A percentile compares a stretch with the other conserved stretches of the same genome.
phyloP scores from a whole-genome alignment of 2,329 filamentous ascomycete genomes.

The Botryosphaeria agaves region DNA sequence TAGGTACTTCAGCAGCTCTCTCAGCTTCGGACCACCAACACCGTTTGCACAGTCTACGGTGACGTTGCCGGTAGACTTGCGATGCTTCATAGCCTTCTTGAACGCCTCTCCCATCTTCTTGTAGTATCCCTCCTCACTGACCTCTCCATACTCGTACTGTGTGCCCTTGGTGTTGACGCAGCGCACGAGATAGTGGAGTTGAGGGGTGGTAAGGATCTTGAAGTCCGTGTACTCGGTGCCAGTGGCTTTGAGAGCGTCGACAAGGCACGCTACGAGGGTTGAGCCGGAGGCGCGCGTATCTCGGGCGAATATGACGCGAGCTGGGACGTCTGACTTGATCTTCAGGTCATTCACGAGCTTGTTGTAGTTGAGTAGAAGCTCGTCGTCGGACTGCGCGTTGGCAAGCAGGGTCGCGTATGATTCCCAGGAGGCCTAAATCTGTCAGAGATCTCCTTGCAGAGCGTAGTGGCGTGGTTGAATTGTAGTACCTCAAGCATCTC shows the following conservation, averaged over 20 bases:
- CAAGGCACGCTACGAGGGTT: constrained; percentile 60
- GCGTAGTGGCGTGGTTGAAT: not conserved
- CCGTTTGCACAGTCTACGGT: constrained; percentile 94
- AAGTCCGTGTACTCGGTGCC: constrained; percentile 63
- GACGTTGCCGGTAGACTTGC: constrained; percentile 55
- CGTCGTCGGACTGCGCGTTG: constrained; percentile 61
- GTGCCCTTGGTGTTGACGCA: constrained; percentile 88
- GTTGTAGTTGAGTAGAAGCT: constrained; percentile 60
- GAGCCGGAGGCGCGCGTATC: constrained; percentile 90
- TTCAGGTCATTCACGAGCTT: constrained; percentile 58
- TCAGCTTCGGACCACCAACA: constrained; percentile 81
- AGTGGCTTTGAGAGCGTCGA: constrained; percentile 62
- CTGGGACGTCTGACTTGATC: constrained; percentile 52
- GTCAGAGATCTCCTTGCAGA: not conserved
- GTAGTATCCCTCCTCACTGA: constrained; percentile 87
- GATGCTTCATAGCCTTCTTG: constrained; percentile 61
- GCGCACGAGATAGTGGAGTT: constrained; percentile 89
- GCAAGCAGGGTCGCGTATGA: constrained; percentile 72
- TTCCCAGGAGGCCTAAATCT: constrained; percentile 61
- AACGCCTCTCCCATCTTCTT: constrained; percentile 79
- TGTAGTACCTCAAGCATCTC: constrained; percentile 77
- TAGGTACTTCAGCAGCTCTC: constrained; percentile 70
- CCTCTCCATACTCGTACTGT: constrained; percentile 70
- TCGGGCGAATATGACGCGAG: constrained; percentile 73
- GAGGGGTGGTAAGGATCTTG: constrained; percentile 89